Conservation (phyloP, 208 protist genomes). For the Trypanosoma platydactyli region DNA sequence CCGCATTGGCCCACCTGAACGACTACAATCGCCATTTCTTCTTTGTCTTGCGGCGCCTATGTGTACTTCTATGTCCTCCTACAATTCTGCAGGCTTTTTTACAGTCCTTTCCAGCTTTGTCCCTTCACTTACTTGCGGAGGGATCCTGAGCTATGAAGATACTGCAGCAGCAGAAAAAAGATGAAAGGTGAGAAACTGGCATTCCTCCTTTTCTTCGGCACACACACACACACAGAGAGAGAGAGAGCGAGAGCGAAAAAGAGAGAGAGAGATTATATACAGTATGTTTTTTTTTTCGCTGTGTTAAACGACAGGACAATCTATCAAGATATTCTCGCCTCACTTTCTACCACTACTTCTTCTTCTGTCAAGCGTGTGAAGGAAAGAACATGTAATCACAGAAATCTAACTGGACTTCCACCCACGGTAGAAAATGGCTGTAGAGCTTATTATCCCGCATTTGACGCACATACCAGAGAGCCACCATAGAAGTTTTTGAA, state of each 20-base stretch:
- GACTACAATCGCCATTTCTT: slow-evolving; percentile 63
- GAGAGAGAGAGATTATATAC: neutral
- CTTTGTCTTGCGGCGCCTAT: neutral
- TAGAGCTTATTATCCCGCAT: slow-evolving; percentile 50
- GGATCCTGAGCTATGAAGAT: too few species aligned
- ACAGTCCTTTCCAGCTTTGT: too few species aligned
- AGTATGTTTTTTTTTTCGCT: too few species aligned
- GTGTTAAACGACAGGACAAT: neutral
- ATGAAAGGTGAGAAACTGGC: too few species aligned
- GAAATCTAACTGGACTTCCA: slow-evolving; percentile 9
- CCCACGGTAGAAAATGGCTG: slow-evolving; percentile 46
- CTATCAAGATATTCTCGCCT: neutral
- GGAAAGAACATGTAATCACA: slow-evolving; percentile 3
- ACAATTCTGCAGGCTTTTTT: too few species aligned
- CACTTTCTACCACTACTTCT: neutral
- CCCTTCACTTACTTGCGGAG: too few species aligned
- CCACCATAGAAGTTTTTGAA: slow-evolving; percentile 78
- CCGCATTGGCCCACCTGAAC: slow-evolving; percentile 87
- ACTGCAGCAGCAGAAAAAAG: too few species aligned
- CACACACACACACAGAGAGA: neutral
- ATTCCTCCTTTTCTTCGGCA: too few species aligned
- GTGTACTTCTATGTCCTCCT: too few species aligned
- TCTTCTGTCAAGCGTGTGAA: neutral
- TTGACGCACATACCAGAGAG: slow-evolving; percentile 62
- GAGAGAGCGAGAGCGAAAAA: neutral